phyloP scores from a whole-genome alignment of 345 rosid genomes.

The Dipteronia sinensis region DNA sequence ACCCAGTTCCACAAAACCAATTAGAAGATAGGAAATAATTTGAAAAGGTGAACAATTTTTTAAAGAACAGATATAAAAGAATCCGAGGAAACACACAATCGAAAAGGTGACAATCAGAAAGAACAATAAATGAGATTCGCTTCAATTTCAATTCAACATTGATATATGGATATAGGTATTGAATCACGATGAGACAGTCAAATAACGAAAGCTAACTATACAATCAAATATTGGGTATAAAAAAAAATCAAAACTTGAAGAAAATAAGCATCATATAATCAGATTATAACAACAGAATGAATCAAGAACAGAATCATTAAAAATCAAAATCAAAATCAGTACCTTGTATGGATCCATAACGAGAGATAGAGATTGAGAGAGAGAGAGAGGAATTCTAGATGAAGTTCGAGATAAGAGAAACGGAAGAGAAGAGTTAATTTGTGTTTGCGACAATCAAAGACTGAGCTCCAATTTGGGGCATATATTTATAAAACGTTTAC shows the following conservation, averaged over 20 bases:
- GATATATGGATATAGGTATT: background rate
- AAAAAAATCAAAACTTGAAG: background rate
- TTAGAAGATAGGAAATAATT: background rate
- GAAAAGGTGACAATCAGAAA: background rate
- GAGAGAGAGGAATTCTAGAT: background rate
- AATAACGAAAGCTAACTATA: background rate
- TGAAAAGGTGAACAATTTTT: background rate
- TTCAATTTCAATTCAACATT: background rate
- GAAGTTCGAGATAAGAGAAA: background rate
- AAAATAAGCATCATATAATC: slow-evolving; percentile 2
- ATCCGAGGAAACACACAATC: too few relatives aligned
- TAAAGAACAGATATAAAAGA: background rate
- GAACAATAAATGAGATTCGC: background rate
- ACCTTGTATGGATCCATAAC: slow-evolving; percentile 53
- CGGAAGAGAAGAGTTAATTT: background rate
- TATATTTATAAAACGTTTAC: slow-evolving; percentile 7
- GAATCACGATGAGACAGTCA: background rate
- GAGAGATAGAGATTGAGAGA: background rate
- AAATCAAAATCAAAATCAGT: background rate
- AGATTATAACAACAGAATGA: background rate
- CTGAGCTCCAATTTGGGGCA: background rate
- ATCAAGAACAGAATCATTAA: background rate
- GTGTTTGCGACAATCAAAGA: background rate
- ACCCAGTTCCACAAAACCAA: background rate
- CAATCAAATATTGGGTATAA: background rate